Base-by-base conservation (phyloP, 2,329 filamentous ascomycete genomes). In the Tolypocladium tropicale region DNA sequence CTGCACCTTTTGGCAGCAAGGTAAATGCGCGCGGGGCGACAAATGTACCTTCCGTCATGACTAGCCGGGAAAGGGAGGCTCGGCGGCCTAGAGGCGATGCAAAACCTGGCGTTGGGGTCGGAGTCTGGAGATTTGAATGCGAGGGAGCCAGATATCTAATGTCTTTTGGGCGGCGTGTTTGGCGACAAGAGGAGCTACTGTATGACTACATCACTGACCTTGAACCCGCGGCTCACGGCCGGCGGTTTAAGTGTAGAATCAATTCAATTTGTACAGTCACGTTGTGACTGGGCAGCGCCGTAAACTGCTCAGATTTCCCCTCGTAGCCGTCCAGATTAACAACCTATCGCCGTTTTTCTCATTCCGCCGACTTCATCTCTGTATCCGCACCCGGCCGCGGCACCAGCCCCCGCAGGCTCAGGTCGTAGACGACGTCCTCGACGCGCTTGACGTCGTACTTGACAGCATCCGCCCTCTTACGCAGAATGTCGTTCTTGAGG, bases 361-460 rank as follows among this genome's bases (percentile, higher is more conserved):
- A 55, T 53, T 67, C 65, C 10, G 60, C 62, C 53, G 65, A 63
- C 61, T 70, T 74, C 70, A 74, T 73, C 58, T 73, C 71, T 0
- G 69, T 67, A 33, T 74, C 71, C 3, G 60, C 65, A 0, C 63
- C 64, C 4, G 68, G 63, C 61, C 80, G 77, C 49, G 86, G 83
- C 52, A 95, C 79, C 67, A 97, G 71, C 53, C 94, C 93, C 57
- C 94, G 82, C 67, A 99, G 75, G 28, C 89, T 93, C 56, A 99
- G 76, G 70, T 99, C 94, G 68, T 99, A 99, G 53, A 97, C 93
- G 14, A 99, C 91, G 68, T 97, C 94, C 77, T 99, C 94, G 14
- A 96, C 90, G 70, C 95, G 93, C 79, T 97, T 99, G 66, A 99
- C 90, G 65, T 88, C 87, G 69, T 99, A 99, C 78, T 99, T 99